Percentiles rank a stretch among this genome's conserved stretches.
Conservation (phyloP, 371 early-diverging fungal genomes). For the Mucor saturninus region DNA sequence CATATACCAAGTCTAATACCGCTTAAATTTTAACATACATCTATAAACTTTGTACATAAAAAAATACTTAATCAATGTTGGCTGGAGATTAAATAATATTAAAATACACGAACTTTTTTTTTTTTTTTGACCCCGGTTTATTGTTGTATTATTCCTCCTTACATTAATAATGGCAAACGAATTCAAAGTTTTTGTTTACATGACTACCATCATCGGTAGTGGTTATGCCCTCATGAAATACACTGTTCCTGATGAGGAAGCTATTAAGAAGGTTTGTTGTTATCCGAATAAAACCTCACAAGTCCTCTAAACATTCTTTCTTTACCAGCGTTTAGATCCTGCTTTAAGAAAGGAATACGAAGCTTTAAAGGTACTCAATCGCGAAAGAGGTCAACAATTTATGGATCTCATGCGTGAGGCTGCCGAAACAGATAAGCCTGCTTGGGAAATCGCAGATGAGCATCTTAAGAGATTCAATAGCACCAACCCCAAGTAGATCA, state of each 20-base stretch:
- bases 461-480: slow-evolving; percentile 10
- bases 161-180: slow-evolving; percentile 37
- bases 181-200: slow-evolving; percentile 45
- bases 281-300: background rate
- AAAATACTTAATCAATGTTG: slow-evolving; percentile 12
- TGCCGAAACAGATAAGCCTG: slow-evolving; percentile 44
- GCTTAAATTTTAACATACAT: background rate
- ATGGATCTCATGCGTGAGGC: slow-evolving; percentile 48
- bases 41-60: slow-evolving; percentile 1
- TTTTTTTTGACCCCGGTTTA: slow-evolving; percentile 11
- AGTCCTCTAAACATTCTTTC: background rate
- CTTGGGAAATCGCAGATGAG: slow-evolving; percentile 38
- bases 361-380: slow-evolving; percentile 25
- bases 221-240: slow-evolving; percentile 52
- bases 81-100: slow-evolving; percentile 1
- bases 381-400: slow-evolving; percentile 32
- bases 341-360: slow-evolving; percentile 41
- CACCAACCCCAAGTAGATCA: background rate
- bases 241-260: slow-evolving; percentile 53
- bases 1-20: background rate
- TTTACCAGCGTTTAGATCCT: slow-evolving; percentile 41
- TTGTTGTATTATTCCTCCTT: slow-evolving; percentile 4
- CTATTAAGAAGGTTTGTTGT: slow-evolving; percentile 41
- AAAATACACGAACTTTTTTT: too few species aligned
- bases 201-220: slow-evolving; percentile 45